These are phyloP conservation scores for Coniella lustricola DNA, from an alignment of 2,329 filamentous ascomycete genomes.

Conservation along the genomic window DNA sequence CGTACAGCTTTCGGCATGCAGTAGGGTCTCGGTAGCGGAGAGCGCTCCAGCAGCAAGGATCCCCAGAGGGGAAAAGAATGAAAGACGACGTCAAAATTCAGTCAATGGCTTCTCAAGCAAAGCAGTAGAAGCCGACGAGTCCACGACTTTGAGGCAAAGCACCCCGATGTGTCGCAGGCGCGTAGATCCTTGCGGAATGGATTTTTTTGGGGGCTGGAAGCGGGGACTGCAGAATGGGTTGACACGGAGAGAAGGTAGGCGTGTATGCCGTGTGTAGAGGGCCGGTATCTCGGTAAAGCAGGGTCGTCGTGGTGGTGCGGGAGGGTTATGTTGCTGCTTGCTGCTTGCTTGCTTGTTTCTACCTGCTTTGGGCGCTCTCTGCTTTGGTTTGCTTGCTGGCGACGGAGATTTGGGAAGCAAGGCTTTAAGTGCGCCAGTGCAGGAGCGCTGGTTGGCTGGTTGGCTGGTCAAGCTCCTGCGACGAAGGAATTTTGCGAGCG, in stretches of 20 bases:
- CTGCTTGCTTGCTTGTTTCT: too few relatives aligned
- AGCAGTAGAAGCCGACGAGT: not conserved
- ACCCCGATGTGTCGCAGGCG: constrained; percentile 12
- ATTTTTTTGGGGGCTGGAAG: constrained; percentile 13
- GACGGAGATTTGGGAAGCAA: too few relatives aligned
- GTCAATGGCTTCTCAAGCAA: not conserved
- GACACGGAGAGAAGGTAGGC: constrained; percentile 1
- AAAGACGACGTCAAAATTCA: not conserved
- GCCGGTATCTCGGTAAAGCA: constrained; percentile 2
- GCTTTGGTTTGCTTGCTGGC: too few relatives aligned
- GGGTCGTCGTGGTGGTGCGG: too few relatives aligned
- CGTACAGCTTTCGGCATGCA: constrained; percentile 13
- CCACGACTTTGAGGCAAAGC: constrained; percentile 1
- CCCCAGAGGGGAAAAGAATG: not conserved
- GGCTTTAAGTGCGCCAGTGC: too few relatives aligned
- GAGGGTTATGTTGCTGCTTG: too few relatives aligned
- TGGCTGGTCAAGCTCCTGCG: not conserved
- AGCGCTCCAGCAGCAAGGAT: not conserved
- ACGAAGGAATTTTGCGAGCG: too few relatives aligned
- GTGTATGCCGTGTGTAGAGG: constrained; percentile 5
- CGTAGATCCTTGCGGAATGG: constrained; percentile 12
- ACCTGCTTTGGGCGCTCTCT: too few relatives aligned
- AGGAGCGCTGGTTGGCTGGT: not conserved
- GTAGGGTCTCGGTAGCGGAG: not conserved
- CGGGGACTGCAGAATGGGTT: constrained; percentile 6